phyloP scores from a whole-genome alignment of 2,329 filamentous ascomycete species.

The Colletotrichum eremochloae region DNA sequence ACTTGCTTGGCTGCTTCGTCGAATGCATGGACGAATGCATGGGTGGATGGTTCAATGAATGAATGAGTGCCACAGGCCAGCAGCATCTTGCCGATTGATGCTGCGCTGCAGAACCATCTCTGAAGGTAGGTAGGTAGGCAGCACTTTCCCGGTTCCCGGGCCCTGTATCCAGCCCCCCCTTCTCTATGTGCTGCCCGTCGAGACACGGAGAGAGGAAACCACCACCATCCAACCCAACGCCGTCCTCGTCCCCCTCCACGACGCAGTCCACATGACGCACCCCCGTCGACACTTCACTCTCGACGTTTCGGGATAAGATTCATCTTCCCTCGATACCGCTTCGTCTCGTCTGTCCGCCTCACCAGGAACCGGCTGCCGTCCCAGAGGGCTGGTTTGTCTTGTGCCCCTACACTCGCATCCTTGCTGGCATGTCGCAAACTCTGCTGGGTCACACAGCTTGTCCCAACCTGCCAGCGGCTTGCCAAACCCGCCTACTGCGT shows the following conservation, averaged over 20 bases:
- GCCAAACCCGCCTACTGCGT: background rate
- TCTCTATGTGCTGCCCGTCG: background rate
- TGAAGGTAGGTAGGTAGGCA: background rate
- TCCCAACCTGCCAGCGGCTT: constrained; percentile 19
- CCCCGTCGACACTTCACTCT: background rate
- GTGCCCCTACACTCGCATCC: constrained; percentile 16
- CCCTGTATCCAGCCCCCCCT: constrained; percentile 6
- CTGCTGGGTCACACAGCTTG: constrained; percentile 21
- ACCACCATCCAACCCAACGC: background rate
- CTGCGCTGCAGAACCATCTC: constrained; percentile 1
- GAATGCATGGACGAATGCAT: background rate
- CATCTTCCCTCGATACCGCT: background rate
- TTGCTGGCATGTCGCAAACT: constrained; percentile 29
- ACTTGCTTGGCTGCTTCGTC: background rate
- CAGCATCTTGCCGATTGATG: background rate
- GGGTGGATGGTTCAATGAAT: background rate
- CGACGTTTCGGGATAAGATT: constrained; percentile 3
- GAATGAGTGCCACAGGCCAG: background rate
- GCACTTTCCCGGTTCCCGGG: constrained; percentile 16
- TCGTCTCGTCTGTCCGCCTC: background rate
- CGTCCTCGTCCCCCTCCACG: background rate
- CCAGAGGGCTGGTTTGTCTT: constrained; percentile 26
- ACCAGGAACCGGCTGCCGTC: constrained; percentile 13
- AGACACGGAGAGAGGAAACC: background rate
- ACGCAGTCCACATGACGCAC: too few relatives aligned